Evolutionary conservation across 1,139 yeast genomes (phyloP).

Genomic region (Schwanniomyces etchellsii): DNA sequence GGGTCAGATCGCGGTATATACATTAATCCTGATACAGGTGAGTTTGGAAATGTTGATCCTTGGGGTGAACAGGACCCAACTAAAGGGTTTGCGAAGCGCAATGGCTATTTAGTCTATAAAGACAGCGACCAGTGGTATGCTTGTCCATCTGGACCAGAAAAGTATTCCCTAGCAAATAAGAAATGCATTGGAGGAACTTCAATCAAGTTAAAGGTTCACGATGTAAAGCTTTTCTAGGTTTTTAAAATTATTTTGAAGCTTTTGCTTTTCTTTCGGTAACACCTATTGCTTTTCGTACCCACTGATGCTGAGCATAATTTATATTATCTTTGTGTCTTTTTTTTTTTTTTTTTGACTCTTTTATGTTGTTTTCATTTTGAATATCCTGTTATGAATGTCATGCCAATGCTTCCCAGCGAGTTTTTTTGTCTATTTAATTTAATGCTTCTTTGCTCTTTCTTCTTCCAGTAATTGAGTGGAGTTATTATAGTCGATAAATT

Average conservation of each 20-base stretch:
- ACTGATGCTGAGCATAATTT: too few species aligned
- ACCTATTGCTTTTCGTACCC: background rate
- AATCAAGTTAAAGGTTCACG: conserved; percentile 7
- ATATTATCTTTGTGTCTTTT: too few species aligned
- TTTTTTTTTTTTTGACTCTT: too few species aligned
- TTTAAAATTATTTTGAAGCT: background rate
- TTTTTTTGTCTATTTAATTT: too few species aligned
- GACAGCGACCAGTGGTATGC: conserved; percentile 19
- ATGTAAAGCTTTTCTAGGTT: background rate
- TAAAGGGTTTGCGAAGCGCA: conserved; percentile 18
- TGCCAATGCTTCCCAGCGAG: too few species aligned
- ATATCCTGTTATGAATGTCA: too few species aligned
- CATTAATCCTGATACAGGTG: conserved; percentile 21
- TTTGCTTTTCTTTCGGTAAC: background rate
- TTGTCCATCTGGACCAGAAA: conserved; percentile 23
- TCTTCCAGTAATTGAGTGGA: too few species aligned
- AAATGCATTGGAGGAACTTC: conserved; percentile 22
- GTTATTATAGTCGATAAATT: too few species aligned
- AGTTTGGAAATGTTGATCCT: conserved; percentile 25
- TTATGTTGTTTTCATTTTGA: too few species aligned
- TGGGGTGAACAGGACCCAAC: conserved; percentile 20
- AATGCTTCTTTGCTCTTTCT: too few species aligned
- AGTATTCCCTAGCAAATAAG: conserved; percentile 19
- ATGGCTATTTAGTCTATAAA: conserved; percentile 17
- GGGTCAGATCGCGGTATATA: conserved; percentile 20